Percentiles rank a stretch among this genome's conserved stretches.
These are phyloP conservation scores for Vigna reflexopilosa DNA, from an alignment of 306 rosid genomes.

Conservation along the genomic window DNA sequence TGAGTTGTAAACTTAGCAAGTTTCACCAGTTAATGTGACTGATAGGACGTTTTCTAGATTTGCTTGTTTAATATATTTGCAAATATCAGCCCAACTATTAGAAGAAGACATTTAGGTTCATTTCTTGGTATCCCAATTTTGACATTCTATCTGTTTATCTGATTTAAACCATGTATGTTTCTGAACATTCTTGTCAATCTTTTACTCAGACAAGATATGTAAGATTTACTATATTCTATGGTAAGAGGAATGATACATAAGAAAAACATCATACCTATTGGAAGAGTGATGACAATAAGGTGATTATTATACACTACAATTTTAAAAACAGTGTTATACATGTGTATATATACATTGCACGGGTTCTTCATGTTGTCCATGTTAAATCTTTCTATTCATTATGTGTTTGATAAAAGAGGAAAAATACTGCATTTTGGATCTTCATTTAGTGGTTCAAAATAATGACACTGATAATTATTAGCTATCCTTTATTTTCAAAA, in stretches of 20 bases:
- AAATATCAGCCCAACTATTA: not conserved
- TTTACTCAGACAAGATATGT: constrained; percentile 4
- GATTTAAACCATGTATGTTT: constrained; percentile 13
- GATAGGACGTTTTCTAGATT: not conserved
- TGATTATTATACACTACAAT: too few relatives aligned
- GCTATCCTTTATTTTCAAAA: not conserved
- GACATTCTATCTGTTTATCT: not conserved
- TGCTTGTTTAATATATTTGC: not conserved
- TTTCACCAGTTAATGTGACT: too few relatives aligned
- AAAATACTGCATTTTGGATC: not conserved
- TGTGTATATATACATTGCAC: not conserved
- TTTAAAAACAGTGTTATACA: not conserved
- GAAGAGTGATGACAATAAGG: not conserved
- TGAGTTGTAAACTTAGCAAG: too few relatives aligned
- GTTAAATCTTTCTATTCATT: not conserved
- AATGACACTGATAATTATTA: constrained; percentile 17
- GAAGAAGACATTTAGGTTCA: not conserved
- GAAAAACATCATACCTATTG: constrained; percentile 12
- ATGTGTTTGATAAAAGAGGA: not conserved
- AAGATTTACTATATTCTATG: not conserved
- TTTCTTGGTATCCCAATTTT: not conserved
- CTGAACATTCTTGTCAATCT: not conserved
- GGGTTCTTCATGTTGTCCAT: not conserved
- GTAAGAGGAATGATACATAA: constrained; percentile 21
- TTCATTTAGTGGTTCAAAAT: not conserved